These are phyloP conservation scores for Casuarina glauca DNA, from an alignment of 306 rosid species.

Conservation along the genomic window DNA sequence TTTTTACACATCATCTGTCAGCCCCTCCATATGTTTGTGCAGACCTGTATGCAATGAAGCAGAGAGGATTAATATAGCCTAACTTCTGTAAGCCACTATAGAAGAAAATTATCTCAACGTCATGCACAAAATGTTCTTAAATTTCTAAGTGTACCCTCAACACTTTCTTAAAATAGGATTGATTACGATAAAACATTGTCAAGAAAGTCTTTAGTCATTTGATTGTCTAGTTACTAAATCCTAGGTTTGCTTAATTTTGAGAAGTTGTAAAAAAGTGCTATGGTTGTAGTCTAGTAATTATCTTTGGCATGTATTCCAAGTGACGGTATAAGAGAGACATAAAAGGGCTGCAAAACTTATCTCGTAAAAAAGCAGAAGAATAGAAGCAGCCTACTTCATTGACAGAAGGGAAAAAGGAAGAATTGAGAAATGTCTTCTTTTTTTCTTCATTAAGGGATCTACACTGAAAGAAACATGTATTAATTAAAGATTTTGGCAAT, in stretches of 20 bases:
- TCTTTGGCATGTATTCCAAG: background rate
- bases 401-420: background rate
- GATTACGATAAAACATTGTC: background rate
- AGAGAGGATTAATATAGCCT: constrained; percentile 17
- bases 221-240: background rate
- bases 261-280: background rate
- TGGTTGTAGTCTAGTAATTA: background rate
- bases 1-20: no score
- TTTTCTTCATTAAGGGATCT: no score
- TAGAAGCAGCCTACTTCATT: background rate
- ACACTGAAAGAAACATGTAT: no score
- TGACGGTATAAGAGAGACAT: background rate
- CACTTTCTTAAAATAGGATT: background rate
- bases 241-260: background rate
- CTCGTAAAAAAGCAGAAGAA: no score
- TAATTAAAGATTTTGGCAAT: no score
- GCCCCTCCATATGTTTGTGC: constrained; percentile 24
- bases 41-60: constrained; percentile 48
- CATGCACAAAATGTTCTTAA: background rate
- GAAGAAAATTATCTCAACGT: background rate
- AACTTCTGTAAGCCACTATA: constrained; percentile 7
- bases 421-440: background rate
- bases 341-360: background rate
- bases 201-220: background rate
- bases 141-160: background rate